phyloP scores from a whole-genome alignment of 805 yeast species.

The Priceomyces carsonii region DNA sequence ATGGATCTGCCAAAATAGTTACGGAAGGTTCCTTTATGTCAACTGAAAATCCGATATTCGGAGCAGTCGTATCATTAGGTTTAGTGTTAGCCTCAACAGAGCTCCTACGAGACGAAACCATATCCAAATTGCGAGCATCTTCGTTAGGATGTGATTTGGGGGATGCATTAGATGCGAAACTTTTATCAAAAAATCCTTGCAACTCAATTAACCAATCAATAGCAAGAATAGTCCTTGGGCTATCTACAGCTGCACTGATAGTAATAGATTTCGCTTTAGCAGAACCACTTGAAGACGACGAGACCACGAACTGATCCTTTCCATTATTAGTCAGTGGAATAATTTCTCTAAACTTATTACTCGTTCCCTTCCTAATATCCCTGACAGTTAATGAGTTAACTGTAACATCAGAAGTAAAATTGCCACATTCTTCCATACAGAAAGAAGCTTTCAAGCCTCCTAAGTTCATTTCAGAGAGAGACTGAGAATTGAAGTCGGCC shows the following conservation, averaged over 20 bases:
- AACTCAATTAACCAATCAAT: conserved; percentile 82
- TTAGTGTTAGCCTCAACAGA: conserved; percentile 1
- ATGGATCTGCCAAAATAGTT: conserved; percentile 78
- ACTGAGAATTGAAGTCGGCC: conserved; percentile 33
- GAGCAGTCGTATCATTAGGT: conserved; percentile 6
- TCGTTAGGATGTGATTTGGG: conserved; percentile 13
- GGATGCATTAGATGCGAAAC: conserved; percentile 28
- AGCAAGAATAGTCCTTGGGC: conserved; percentile 79
- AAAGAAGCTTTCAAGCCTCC: conserved; percentile 57
- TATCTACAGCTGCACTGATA: conserved; percentile 64
- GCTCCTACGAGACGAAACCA: conserved; percentile 9
- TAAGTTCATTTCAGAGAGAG: conserved; percentile 45
- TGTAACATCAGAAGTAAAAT: conserved; percentile 59
- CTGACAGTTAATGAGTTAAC: conserved; percentile 74
- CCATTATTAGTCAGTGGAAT: conserved; percentile 68
- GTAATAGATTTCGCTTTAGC: conserved; percentile 43
- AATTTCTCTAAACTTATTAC: conserved; percentile 75
- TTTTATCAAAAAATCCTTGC: conserved; percentile 60
- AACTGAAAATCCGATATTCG: conserved; percentile 54
- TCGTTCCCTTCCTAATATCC: conserved; percentile 64
- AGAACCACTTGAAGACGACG: conserved; percentile 44
- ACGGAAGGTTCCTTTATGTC: conserved; percentile 78
- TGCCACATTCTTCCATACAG: conserved; percentile 52
- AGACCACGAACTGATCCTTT: conserved; percentile 70
- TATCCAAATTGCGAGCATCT: conserved; percentile 11